These are phyloP conservation scores for Ceratocystis ficicola DNA, from an alignment of 2,329 filamentous ascomycete species.

Conservation along the genomic window DNA sequence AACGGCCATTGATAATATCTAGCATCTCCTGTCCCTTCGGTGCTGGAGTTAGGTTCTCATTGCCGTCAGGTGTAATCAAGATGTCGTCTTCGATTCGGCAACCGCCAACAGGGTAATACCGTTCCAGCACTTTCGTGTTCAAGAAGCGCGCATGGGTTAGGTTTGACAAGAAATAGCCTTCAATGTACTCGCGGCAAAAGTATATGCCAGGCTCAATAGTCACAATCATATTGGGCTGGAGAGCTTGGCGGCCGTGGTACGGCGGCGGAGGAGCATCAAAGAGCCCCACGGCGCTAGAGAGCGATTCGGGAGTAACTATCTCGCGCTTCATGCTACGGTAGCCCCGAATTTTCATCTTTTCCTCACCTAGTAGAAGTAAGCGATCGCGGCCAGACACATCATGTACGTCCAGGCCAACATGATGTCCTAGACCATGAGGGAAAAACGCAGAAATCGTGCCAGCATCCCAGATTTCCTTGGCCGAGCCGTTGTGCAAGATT, in stretches of 20 bases:
- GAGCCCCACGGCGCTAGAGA: slow-evolving; percentile 24
- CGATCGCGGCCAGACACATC: slow-evolving; percentile 39
- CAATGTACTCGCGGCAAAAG: slow-evolving; percentile 61
- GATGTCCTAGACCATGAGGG: slow-evolving; percentile 53
- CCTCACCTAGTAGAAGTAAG: slow-evolving; percentile 29
- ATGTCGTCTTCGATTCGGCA: slow-evolving; percentile 90
- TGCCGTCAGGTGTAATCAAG: slow-evolving; percentile 62
- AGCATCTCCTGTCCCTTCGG: slow-evolving; percentile 65
- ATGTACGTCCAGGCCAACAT: slow-evolving; percentile 54
- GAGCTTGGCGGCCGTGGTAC: slow-evolving; percentile 31
- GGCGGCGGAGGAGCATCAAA: slow-evolving; percentile 25
- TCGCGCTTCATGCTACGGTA: slow-evolving; percentile 31
- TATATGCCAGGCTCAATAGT: slow-evolving; percentile 74
- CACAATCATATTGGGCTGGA: slow-evolving; percentile 54
- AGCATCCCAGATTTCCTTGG: slow-evolving; percentile 40
- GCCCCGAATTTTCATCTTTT: slow-evolving; percentile 27
- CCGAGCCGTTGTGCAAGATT: slow-evolving; percentile 52
- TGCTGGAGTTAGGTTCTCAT: slow-evolving; percentile 71
- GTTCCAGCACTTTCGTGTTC: slow-evolving; percentile 50
- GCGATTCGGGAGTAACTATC: slow-evolving; percentile 31
- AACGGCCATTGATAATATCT: slow-evolving; percentile 42
- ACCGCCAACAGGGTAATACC: slow-evolving; percentile 69
- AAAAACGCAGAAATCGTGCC: slow-evolving; percentile 52
- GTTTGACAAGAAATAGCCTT: slow-evolving; percentile 53
- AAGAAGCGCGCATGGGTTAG: slow-evolving; percentile 50